These are phyloP conservation scores for Aphanomyces astaci DNA, from an alignment of 352 stramenopile species.

Conservation along the genomic window DNA sequence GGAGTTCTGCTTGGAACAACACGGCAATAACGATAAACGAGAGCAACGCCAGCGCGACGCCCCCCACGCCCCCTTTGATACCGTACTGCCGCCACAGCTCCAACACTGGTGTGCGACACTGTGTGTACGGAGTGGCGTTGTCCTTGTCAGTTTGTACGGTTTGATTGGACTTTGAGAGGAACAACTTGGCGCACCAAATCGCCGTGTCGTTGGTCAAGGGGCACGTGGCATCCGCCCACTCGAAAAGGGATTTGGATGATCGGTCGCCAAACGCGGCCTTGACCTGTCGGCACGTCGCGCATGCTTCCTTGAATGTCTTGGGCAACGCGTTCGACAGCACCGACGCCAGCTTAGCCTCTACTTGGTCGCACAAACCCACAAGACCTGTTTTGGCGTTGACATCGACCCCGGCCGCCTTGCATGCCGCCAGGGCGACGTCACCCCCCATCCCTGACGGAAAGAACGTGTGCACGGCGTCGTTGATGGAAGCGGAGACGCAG, in stretches of 20 bases:
- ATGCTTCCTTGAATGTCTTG: slow-evolving; percentile 27
- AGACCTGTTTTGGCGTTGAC: slow-evolving; percentile 50
- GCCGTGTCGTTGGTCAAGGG: slow-evolving; percentile 44
- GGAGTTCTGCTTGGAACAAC: not conserved
- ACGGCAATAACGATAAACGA: slow-evolving; percentile 1
- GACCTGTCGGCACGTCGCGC: slow-evolving; percentile 42
- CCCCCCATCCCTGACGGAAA: slow-evolving; percentile 29
- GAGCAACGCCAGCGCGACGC: not conserved
- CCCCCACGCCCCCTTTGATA: not conserved
- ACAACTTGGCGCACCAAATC: slow-evolving; percentile 50
- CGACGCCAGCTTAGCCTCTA: slow-evolving; percentile 30
- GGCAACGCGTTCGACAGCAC: not conserved
- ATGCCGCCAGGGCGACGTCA: slow-evolving; percentile 22
- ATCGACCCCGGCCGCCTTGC: slow-evolving; percentile 30
- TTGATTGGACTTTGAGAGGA: slow-evolving; percentile 26
- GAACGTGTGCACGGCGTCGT: slow-evolving; percentile 48
- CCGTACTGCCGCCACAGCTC: not conserved
- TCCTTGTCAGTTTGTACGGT: slow-evolving; percentile 16
- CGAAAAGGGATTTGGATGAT: slow-evolving; percentile 45
- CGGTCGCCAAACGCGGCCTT: slow-evolving; percentile 23
- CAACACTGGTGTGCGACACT: not conserved
- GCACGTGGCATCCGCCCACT: slow-evolving; percentile 72
- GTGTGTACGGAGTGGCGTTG: slow-evolving; percentile 4
- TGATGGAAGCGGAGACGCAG: slow-evolving; percentile 48
- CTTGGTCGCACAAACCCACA: slow-evolving; percentile 45